A percentile compares a stretch with the other conserved stretches of the same genome.
These are phyloP conservation scores for Globisporangium okanoganense DNA, from an alignment of 352 stramenopile genomes.

Conservation along the genomic window DNA sequence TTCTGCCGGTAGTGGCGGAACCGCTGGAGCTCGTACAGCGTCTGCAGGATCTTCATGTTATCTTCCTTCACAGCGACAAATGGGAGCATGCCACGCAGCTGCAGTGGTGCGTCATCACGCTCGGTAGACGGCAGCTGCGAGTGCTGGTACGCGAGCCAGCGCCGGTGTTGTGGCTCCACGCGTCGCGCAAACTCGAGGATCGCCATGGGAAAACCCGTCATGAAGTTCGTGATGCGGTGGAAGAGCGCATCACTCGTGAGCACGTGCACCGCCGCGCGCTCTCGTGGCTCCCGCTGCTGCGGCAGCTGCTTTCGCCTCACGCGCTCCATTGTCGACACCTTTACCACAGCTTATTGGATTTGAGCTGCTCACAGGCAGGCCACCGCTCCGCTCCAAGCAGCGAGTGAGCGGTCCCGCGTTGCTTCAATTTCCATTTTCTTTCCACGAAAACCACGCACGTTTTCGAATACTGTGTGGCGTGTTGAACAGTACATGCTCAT, in stretches of 20 bases:
- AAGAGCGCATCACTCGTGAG: constrained; percentile 2
- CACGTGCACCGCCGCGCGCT: neutral
- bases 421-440: neutral
- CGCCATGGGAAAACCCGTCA: neutral
- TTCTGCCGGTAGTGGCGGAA: neutral
- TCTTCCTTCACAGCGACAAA: neutral
- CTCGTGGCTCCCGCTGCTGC: neutral
- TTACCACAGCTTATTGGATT: neutral
- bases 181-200: neutral
- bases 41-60: neutral
- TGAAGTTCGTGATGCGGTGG: neutral
- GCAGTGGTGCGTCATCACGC: neutral
- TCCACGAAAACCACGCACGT: neutral
- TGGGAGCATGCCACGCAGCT: neutral
- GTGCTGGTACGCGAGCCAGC: constrained; percentile 2
- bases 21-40: neutral
- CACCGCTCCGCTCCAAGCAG: neutral
- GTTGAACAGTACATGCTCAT: too few relatives aligned
- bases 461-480: neutral
- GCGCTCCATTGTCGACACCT: neutral
- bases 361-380: neutral
- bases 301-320: neutral
- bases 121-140: neutral
- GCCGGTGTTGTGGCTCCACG: neutral
- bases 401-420: neutral